phyloP scores from a whole-genome alignment of 2,329 filamentous ascomycete species.

The Alternaria gansuensis region DNA sequence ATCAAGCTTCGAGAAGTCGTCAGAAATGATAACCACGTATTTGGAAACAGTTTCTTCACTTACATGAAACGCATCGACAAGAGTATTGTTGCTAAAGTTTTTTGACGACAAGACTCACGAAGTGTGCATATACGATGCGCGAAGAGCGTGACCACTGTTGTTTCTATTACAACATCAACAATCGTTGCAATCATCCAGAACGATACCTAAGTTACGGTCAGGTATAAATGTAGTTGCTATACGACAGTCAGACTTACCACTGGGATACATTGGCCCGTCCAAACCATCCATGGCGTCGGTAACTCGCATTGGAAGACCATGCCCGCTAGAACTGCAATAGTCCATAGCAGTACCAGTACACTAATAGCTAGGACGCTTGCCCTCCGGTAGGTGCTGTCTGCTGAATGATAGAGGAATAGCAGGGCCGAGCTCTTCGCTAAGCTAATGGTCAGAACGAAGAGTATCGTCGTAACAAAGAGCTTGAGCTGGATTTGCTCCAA shows the following conservation, averaged over 20 bases:
- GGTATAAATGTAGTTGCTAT: background rate
- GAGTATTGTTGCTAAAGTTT: constrained; percentile 27
- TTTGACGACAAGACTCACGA: constrained; percentile 28
- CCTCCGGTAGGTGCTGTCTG: constrained; percentile 27
- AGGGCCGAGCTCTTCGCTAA: constrained; percentile 39
- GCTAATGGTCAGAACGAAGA: constrained; percentile 34
- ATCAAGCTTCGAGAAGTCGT: constrained; percentile 31
- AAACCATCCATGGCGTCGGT: constrained; percentile 38
- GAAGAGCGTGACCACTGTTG: constrained; percentile 30
- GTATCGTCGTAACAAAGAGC: constrained; percentile 35
- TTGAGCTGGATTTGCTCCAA: constrained; percentile 30
- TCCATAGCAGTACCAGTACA: constrained; percentile 31
- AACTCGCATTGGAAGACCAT: constrained; percentile 39
- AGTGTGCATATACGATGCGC: constrained; percentile 30
- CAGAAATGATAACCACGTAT: background rate
- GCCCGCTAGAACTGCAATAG: constrained; percentile 27
- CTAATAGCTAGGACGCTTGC: constrained; percentile 22
- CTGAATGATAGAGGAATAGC: constrained; percentile 32
- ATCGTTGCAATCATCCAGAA: constrained; percentile 37
- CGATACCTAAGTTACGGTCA: constrained; percentile 11
- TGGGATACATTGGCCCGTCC: constrained; percentile 35
- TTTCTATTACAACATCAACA: constrained; percentile 33
- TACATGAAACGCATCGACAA: constrained; percentile 38
- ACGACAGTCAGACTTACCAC: constrained; percentile 23
- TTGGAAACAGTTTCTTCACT: background rate